Base-by-base conservation (phyloP, 2,329 filamentous ascomycete species). In the Nannizzia gypsea region DNA sequence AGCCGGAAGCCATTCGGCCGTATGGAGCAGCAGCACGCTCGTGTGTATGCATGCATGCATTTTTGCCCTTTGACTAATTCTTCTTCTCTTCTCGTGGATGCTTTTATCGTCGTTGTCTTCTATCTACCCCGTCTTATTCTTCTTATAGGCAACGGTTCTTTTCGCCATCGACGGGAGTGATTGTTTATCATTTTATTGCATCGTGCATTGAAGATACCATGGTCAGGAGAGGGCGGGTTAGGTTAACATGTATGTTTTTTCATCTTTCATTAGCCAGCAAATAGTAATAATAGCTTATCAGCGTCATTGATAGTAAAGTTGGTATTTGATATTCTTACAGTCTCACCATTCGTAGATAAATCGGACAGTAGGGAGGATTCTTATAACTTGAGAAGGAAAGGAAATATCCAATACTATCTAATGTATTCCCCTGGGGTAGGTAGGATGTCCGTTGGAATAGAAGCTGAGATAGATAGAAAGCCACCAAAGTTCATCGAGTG, bases 101-200 rank as follows among this genome's bases (percentile, higher is more conserved):
- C 48, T 5, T 54, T 54, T 34, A 26, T 15, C n/a, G 26, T 26
- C 9, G 26, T 36, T 26, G 38, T 15, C 38, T 28, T 54, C 31
- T 36, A 36, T 1, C 31, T 11, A 6, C 31, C 28, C 26, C 26
- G 9, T 26, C 26, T 34, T 54, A 8, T 26, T 31, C 15, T 34
- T n/a, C 17, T 34, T 31, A 54, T 34, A 31, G 26, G 28, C 28
- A 34, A 5, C 24, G 38, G 24, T 34, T 17, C 26, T 54, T 34
- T 54, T 54, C n/a, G 48, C 48, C 24, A 48, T 24, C 44, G 44
- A 20, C 20, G 26, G 44, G 44, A 48, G 44, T 48, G 44, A 48
- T 48, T 48, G 44, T 48, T 48, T n/a, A 48, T 48, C 44, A 54
- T 54, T 54, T 54, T 54, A 34, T 54, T 54, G 26, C 48, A 54